Evolutionary conservation across 2,329 filamentous ascomycete genomes (phyloP), one percentile per base, ranked within the genome.

Genomic region (Aspergillus sp.): DNA sequence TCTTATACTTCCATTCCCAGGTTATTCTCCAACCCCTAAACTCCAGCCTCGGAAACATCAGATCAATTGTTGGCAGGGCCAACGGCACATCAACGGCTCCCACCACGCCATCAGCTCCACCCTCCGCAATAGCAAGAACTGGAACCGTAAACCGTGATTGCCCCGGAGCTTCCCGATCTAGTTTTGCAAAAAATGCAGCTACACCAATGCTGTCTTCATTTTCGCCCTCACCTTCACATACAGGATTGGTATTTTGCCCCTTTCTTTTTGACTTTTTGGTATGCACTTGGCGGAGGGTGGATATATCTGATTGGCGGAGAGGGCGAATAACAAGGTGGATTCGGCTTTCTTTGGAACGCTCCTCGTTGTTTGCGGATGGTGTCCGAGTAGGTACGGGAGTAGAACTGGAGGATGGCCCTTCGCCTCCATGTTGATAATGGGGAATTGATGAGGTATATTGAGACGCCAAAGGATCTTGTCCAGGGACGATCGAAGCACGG

Each of bases 61-160:
- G 53, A 35, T 63, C 60, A 49, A 72, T 40, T 17, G 72, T 73
- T 4, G 71, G 72, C 46, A 73, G 58, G 15, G 65, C 65, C 41
- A 73, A 17, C 17, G 66, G 62, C 31, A 21, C n/a, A 23, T 44
- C 45, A n/a, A 64, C 43, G 33, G 63, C 58, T 37, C 24, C 19
- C 4, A 14, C 35, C 6, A 11, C n/a, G 15, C 37, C 45, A 12
- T 64, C 43, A 37, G 62, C 59, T 31, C 24, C 21, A 7, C 52
- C 51, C 3, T 48, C 52, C 37, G 58, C 58, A n/a, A 64, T 27
- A 12, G 62, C 60, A 27, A 77, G 46, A 9, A 75, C 65, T 17
- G 79, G 80, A 31, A 82, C 47, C 0, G 78, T 80, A 60, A 73
- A 77, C 4, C 78, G 72, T 4, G 72, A 56, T 17, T 69, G 66